Base-by-base conservation (phyloP, 768 basidiomycete species). In the Mycena alexandri region DNA sequence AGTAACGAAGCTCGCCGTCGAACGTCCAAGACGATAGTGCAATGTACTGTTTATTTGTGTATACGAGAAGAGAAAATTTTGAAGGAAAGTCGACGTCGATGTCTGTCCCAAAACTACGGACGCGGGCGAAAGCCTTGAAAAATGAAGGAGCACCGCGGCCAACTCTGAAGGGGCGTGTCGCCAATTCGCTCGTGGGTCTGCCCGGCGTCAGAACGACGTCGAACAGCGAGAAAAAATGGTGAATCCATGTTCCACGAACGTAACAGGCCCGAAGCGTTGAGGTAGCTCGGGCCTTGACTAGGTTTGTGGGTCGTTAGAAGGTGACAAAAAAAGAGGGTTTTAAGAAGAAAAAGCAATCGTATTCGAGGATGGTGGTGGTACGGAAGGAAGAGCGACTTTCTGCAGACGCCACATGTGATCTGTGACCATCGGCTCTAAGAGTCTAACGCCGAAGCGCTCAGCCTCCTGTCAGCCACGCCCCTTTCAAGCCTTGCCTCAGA, bases 191-290 rank as follows among this genome's bases (percentile, higher is more conserved):
- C 69, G 69, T 67, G 50, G 16, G 44, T 38, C 69, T 64, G 65
- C 44, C 48, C 57, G 57, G 65, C 65, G 62, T 55, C 69, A 70
- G 59, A 67, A 70, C 69, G 69, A 57, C 65, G 58, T 52, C 62
- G 61, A 24, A 21, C 65, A 67, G 69, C 69, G 58, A 64, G 65
- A 52, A 65, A 59, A 22, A 38, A 19, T 60, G 41, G 62, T 21
- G 65, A 65, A 46, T 70, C 38, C 1, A 42, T 70, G 50, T 70
- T 70, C 69, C 69, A 70, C 69, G 69, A 70, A 67, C 65, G 69
- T 70, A 70, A 70, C 69, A 70, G 69, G 69, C 63, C 64, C 61
- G 33, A 21, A 63, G 65, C 69, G 65, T 59, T 25, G 62, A 46
- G 33, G 11, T 66, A 67, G 65, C 69, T 62, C 34, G 58, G 54